Evolutionary conservation across 2,329 filamentous ascomycete genomes (phyloP).

Genomic region (Penicillium griseofulvum): DNA sequence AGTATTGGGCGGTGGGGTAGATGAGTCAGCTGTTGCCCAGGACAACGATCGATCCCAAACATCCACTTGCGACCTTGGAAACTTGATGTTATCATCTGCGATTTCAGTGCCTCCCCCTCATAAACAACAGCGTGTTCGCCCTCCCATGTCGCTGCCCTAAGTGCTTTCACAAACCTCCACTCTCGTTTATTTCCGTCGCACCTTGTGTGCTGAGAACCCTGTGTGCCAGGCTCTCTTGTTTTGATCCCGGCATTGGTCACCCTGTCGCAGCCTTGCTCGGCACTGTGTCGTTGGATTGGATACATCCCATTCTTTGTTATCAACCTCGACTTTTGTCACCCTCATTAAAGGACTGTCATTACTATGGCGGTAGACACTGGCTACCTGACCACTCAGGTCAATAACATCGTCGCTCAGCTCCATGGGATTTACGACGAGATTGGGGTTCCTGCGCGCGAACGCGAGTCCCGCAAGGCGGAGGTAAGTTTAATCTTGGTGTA

Average conservation of each 20-base stretch:
- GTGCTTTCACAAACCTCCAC: slow-evolving; percentile 10
- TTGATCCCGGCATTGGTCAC: slow-evolving; percentile 17
- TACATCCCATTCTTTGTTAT: slow-evolving; percentile 15
- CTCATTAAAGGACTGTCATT: slow-evolving; percentile 10
- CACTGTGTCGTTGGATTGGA: slow-evolving; percentile 15
- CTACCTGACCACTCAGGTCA: slow-evolving; percentile 92
- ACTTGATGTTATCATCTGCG: slow-evolving; percentile 23
- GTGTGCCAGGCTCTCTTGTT: slow-evolving; percentile 18
- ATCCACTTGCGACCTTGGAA: slow-evolving; percentile 22
- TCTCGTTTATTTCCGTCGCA: slow-evolving; percentile 20
- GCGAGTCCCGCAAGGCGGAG: slow-evolving; percentile 84
- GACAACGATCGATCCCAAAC: slow-evolving; percentile 32
- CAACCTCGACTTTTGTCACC: slow-evolving; percentile 4
- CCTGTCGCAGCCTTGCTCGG: slow-evolving; percentile 15
- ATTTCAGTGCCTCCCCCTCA: slow-evolving; percentile 21
- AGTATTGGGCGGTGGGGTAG: slow-evolving; percentile 29
- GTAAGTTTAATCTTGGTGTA: slow-evolving; percentile 52
- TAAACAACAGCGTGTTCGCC: slow-evolving; percentile 19
- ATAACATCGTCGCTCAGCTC: slow-evolving; percentile 85
- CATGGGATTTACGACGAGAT: slow-evolving; percentile 97
- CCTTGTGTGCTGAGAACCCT: slow-evolving; percentile 16
- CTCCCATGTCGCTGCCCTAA: slow-evolving; percentile 21
- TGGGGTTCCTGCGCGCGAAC: slow-evolving; percentile 88
- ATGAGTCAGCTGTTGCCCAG: slow-evolving; percentile 39
- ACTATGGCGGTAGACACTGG: slow-evolving; percentile 74